phyloP scores from a whole-genome alignment of 2,329 filamentous ascomycete species.

The Cladosporium sphaerospermum region DNA sequence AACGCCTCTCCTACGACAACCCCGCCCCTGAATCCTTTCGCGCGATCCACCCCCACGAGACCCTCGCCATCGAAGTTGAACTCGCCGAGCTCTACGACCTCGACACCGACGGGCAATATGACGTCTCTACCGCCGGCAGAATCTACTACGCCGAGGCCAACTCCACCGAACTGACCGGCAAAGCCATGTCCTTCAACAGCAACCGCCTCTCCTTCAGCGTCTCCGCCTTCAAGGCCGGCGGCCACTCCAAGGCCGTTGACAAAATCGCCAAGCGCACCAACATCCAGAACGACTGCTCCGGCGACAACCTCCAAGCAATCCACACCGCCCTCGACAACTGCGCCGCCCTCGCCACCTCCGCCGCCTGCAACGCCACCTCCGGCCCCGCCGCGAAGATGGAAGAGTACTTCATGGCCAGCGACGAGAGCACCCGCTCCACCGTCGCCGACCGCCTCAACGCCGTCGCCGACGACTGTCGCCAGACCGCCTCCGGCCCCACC shows the following conservation, averaged over 20 bases:
- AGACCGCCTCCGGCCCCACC: conserved; percentile 44
- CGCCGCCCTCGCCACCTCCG: conserved; percentile 46
- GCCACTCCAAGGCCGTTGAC: conserved; percentile 43
- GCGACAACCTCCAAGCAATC: conserved; percentile 40
- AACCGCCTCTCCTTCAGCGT: conserved; percentile 54
- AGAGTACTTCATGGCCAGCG: conserved; percentile 54
- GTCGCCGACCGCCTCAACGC: conserved; percentile 48
- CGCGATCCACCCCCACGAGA: conserved; percentile 41
- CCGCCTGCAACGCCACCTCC: conserved; percentile 46
- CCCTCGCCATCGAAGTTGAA: conserved; percentile 50
- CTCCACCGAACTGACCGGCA: conserved; percentile 48
- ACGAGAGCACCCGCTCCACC: conserved; percentile 37
- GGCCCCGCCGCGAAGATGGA: conserved; percentile 28
- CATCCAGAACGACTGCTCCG: conserved; percentile 45
- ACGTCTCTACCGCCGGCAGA: conserved; percentile 50
- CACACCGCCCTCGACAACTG: conserved; percentile 51
- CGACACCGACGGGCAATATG: conserved; percentile 33
- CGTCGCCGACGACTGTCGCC: conserved; percentile 51
- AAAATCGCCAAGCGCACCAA: conserved; percentile 44
- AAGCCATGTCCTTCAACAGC: conserved; percentile 50
- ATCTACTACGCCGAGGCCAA: conserved; percentile 50
- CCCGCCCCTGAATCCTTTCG: conserved; percentile 48
- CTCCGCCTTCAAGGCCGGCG: conserved; percentile 50
- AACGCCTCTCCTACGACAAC: conserved; percentile 42
- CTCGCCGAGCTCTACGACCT: conserved; percentile 47